Base-by-base conservation (phyloP, 768 basidiomycete species). In the Tephrocybe sp. region DNA sequence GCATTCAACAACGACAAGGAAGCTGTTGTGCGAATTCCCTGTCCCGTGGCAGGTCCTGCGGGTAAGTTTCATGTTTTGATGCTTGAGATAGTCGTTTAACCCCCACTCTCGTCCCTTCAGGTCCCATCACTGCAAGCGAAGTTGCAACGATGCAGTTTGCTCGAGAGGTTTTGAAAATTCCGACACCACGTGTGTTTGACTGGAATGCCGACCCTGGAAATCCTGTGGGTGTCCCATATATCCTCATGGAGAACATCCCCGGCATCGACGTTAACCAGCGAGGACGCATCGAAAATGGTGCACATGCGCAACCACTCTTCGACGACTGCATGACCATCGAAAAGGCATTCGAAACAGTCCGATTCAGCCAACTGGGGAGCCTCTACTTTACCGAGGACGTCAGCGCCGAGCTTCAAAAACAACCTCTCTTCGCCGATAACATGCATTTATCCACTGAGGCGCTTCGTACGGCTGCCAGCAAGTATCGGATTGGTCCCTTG, bases 101-200 rank as follows among this genome's bases (percentile, higher is more conserved):
- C 31, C 31, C 9, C 26, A 13, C 31, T 32, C 17, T 32, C 26
- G 6, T 32, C 43, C 5, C 30, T 31, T 32, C 7, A 44, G 43
- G 30, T 32, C 30, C 43, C 26, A 51, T 55, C 13, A 70, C 67
- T 2, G 70, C 71, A 6, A 71, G 69, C 46, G 70, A 70, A 45
- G 70, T 69, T 5, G 70, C 69, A 12, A 72, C 70, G 3, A 63
- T 70, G 54, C 59, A 70, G 20, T 71, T 60, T 45, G 50, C 58
- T 32, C 64, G 63, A 19, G 55, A 51, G 19, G 40, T 53, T 19
- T 64, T 70, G 20, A 51, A 52, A 11, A 31, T 71, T 19, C 65
- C 63, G 5, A 60, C 62, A 23, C 68, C 70, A 6, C 55, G 51
- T 13, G 59, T 72, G 16, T 52, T 67, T 39, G 53, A 63, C 32